phyloP scores from a whole-genome alignment of 495 filamentous ascomycete genomes.

The Apodospora peruviana region DNA sequence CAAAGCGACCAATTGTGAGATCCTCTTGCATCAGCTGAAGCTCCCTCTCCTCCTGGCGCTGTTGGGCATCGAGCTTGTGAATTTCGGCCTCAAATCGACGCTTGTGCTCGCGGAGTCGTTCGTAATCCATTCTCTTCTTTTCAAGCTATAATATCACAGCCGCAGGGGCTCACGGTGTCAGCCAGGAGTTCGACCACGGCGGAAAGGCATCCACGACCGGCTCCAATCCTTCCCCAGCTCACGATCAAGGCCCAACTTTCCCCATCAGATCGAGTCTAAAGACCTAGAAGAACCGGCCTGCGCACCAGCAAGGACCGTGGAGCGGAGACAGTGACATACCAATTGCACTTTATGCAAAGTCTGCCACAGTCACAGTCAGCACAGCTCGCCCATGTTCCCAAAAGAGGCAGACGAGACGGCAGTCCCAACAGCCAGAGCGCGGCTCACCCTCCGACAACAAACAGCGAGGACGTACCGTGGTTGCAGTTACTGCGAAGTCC shows the following conservation, averaged over 20 bases:
- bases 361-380: constrained; percentile 23
- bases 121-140: constrained; percentile 84
- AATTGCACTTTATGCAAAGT: constrained; percentile 55
- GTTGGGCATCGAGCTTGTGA: constrained; percentile 75
- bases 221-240: no score
- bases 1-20: constrained; percentile 40
- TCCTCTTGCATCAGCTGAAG: constrained; percentile 76
- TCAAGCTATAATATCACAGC: constrained; percentile 59
- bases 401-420: no score
- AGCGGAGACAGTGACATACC: constrained; percentile 41
- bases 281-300: no score
- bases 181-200: no score
- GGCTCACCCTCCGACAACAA: no score
- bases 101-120: constrained; percentile 78
- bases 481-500: constrained; percentile 38
- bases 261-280: no score
- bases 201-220: no score
- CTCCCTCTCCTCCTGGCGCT: constrained; percentile 72
- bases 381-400: constrained; percentile 1
- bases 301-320: no score
- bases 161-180: constrained; percentile 10
- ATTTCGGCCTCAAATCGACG: constrained; percentile 82
- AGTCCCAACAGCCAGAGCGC: constrained; percentile 1
- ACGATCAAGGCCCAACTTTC: no score
- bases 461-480: constrained; percentile 33